Conservation (phyloP, 208 protist species). For the Trypanosoma conorhini region DNA sequence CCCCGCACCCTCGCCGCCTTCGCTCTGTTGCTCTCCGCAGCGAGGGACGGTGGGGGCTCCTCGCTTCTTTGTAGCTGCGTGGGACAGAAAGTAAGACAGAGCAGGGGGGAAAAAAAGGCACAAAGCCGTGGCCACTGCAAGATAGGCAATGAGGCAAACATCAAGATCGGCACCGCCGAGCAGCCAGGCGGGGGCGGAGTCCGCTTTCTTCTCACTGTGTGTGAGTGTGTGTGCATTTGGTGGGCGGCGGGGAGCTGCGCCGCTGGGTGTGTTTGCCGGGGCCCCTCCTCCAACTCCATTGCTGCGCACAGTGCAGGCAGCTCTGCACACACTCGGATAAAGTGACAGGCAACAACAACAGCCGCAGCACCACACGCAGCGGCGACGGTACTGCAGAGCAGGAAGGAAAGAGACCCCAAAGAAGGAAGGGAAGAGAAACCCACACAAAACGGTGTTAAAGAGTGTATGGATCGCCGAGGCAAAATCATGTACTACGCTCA, state of each 20-base stretch:
- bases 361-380: too few species aligned
- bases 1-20: not conserved
- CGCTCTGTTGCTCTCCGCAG: not conserved
- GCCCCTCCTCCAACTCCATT: too few species aligned
- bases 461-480: constrained; percentile 14
- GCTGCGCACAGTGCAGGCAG: too few species aligned
- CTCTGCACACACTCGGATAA: too few species aligned
- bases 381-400: too few species aligned
- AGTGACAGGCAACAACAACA: too few species aligned
- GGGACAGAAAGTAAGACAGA: constrained; percentile 14
- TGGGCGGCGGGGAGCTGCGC: too few species aligned
- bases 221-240: too few species aligned
- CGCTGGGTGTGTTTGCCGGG: too few species aligned
- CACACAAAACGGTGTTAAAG: not conserved
- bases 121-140: not conserved
- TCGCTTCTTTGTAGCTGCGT: not conserved
- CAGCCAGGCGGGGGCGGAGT: too few species aligned
- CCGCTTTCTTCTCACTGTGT: too few species aligned
- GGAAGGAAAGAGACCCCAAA: too few species aligned
- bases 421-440: not conserved
- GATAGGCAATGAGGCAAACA: not conserved
- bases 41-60: not conserved
- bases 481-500: constrained; percentile 2
- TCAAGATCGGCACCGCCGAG: not conserved
- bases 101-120: constrained; percentile 23